Conservation (phyloP, 1,284 basidiomycete genomes). For the Melampsora larici-populina region DNA sequence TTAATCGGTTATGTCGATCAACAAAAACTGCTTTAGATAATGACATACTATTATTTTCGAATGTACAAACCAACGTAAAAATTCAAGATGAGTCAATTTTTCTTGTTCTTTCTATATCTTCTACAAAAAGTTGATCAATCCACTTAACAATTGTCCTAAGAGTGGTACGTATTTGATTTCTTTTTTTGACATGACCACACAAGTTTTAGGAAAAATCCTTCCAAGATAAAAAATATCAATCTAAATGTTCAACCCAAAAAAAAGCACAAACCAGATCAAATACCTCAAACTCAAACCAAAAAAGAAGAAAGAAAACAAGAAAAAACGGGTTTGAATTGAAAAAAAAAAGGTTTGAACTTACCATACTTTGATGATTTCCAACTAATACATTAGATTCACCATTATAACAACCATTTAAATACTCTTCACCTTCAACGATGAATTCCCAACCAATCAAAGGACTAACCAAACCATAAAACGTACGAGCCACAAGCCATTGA, state of each 20-base stretch:
- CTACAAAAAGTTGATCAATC: no score
- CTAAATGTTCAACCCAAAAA: conserved; percentile 55
- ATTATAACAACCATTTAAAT: conserved; percentile 58
- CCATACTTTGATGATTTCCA: conserved; percentile 78
- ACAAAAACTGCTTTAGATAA: conserved; percentile 91
- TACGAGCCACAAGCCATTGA: conserved; percentile 77
- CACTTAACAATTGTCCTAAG: conserved; percentile 69
- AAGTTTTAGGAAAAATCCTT: conserved; percentile 75
- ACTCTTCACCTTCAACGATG: conserved; percentile 64
- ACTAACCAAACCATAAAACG: conserved; percentile 72
- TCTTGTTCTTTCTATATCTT: no score
- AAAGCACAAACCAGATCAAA: conserved; percentile 61
- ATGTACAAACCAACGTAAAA: not conserved
- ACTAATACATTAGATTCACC: conserved; percentile 68
- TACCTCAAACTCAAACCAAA: no score
- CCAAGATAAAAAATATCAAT: conserved; percentile 63
- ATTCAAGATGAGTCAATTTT: no score
- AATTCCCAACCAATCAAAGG: conserved; percentile 51
- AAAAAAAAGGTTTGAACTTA: no score
- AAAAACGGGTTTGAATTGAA: no score
- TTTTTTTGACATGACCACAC: conserved; percentile 90
- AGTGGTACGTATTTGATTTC: conserved; percentile 79
- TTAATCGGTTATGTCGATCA: conserved; percentile 73
- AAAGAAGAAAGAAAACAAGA: not conserved
- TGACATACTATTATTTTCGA: conserved; percentile 64